These are phyloP conservation scores for Cornus suecica DNA, from an alignment of 148 eudicot species.

Conservation along the genomic window DNA sequence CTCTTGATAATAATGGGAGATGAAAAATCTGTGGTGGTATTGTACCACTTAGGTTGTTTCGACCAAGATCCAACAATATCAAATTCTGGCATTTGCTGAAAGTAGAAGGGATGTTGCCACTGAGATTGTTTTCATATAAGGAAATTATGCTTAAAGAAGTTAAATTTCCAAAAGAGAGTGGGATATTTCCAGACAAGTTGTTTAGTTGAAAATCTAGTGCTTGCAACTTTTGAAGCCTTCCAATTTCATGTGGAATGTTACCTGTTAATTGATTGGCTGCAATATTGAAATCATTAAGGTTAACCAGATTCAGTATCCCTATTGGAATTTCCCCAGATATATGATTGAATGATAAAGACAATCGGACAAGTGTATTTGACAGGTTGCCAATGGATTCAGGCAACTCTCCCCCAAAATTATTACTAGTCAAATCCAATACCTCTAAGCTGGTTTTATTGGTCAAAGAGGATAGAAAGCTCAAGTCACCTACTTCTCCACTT, in stretches of 20 bases:
- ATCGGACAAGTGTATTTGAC: neutral
- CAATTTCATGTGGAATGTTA: constrained; percentile 20
- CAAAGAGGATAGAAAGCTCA: constrained; percentile 27
- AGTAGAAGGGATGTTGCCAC: constrained; percentile 35
- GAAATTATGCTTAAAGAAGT: constrained; percentile 6
- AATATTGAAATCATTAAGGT: neutral
- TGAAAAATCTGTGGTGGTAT: constrained; percentile 25
- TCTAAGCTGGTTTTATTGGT: constrained; percentile 24
- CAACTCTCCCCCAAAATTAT: constrained; percentile 22
- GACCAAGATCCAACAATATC: constrained; percentile 1
- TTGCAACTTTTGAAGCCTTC: constrained; percentile 3
- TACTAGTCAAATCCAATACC: neutral
- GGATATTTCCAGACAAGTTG: constrained; percentile 27
- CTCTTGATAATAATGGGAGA: constrained; percentile 5
- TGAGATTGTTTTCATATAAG: constrained; percentile 14
- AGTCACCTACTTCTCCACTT: constrained; percentile 16
- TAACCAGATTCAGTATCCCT: constrained; percentile 13
- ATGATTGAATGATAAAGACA: neutral
- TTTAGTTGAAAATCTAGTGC: neutral
- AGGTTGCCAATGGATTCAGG: constrained; percentile 23
- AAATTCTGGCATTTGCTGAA: constrained; percentile 26
- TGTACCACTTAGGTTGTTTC: constrained; percentile 25
- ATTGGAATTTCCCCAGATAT: constrained; percentile 26
- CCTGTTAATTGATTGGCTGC: constrained; percentile 9
- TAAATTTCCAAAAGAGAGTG: constrained; percentile 32